Base-by-base conservation (phyloP, 2,329 filamentous ascomycete genomes). In the Trichoderma pleuroti region DNA sequence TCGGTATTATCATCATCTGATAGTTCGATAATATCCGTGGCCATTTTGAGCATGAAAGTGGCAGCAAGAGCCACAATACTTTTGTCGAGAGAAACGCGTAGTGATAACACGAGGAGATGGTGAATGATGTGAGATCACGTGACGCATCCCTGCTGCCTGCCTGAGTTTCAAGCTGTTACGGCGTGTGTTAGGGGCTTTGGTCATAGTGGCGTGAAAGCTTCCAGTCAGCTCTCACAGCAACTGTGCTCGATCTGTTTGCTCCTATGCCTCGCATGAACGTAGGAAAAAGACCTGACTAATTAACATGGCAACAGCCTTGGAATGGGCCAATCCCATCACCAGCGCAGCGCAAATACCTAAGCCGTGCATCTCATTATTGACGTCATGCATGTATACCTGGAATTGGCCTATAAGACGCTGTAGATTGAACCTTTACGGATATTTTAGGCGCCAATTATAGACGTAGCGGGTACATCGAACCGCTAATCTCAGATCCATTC, bases 11-110 rank as follows among this genome's bases (percentile, higher is more conserved):
- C 75, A 72, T 76, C 73, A 36, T 79, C 78, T 26, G 70, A 65
- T 26, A 79, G 75, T 30, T 79, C 75, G 52, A 79, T 76, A 56
- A 77, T 68, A 34, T 70, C 49, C 4, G 60, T 63, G n/a, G 68
- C 63, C 71, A 72, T 72, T 64, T 60, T 61, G 46, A 9, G 28
- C 10, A 26, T 49, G 12, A 21, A 52, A 46, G 26, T n/a, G 39
- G 66, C 56, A 32, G 18, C 21, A 36, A 36, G 56, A 28, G 59
- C 28, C 59, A n/a, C 11, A 11, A 49, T 21, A 63, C 21, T 30
- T 18, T 57, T 10, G 24, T 5, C 5, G 21, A n/a, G 30, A 14
- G 42, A 24, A 36, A 57, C 42, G 63, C 63, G 70, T 16, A 26
- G 42, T 12, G 52, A 60, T 65, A 61, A 49, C 68, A 56, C 54